A percentile compares a stretch with the other conserved stretches of the same genome.
Evolutionary conservation across 1,139 yeast species (phyloP).

Genomic region (Saccharomyces pastorianus): DNA sequence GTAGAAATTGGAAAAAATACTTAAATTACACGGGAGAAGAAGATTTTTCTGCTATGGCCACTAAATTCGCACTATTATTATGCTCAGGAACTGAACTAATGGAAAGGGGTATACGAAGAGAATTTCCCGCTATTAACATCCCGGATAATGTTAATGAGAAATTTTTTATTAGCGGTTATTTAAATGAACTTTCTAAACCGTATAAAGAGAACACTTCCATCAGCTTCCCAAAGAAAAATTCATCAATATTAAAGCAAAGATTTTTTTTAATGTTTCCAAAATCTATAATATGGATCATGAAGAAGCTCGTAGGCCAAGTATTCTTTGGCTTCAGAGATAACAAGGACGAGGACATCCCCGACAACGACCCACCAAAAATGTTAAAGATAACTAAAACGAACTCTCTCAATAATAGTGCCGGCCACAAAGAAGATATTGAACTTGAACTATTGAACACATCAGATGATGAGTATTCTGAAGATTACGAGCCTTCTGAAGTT

Average conservation of each 20-base stretch:
- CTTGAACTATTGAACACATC: not conserved
- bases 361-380: not conserved
- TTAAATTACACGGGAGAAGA: conserved; percentile 31
- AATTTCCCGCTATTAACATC: conserved; percentile 13
- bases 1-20: conserved; percentile 28
- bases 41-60: conserved; percentile 25
- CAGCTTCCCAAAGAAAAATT: not conserved
- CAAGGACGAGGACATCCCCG: not conserved
- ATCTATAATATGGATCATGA: not conserved
- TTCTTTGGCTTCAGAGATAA: not conserved
- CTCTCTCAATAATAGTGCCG: not conserved
- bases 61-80: conserved; percentile 23
- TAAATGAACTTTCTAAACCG: conserved; percentile 15
- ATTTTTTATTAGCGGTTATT: conserved; percentile 27
- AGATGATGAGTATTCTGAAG: not conserved
- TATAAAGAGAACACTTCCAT: not conserved
- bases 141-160: conserved; percentile 15
- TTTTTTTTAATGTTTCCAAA: not conserved
- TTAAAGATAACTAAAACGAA: not conserved
- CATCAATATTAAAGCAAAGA: not conserved
- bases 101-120: conserved; percentile 20
- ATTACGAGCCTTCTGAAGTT: not conserved
- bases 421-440: not conserved
- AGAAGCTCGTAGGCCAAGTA: not conserved
- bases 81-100: conserved; percentile 21